phyloP scores from a whole-genome alignment of 192 early-diverging fungal species.

The Chytriomyces sp. region DNA sequence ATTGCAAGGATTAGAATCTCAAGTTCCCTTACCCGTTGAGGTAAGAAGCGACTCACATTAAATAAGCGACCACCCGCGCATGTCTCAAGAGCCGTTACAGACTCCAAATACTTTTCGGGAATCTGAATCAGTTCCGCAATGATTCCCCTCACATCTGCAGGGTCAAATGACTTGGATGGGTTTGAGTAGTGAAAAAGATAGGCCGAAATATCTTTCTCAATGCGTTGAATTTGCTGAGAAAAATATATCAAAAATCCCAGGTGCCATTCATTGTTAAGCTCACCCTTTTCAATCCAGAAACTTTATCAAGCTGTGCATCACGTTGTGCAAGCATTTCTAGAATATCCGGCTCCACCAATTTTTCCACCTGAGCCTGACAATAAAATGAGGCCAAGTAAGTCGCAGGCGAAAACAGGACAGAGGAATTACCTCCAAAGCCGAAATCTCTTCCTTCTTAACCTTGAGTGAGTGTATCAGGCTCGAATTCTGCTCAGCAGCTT shows the following conservation, averaged over 20 bases:
- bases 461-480: slow-evolving; percentile 50
- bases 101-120: slow-evolving; percentile 64
- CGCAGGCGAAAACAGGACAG: too few relatives aligned
- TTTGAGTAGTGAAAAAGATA: slow-evolving; percentile 79
- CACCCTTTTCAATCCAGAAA: slow-evolving; percentile 7
- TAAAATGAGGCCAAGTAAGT: too few relatives aligned
- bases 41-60: slow-evolving; percentile 59
- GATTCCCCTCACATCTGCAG: slow-evolving; percentile 86
- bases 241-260: background rate
- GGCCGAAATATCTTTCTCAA: slow-evolving; percentile 41
- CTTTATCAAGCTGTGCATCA: background rate
- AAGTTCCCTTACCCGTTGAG: slow-evolving; percentile 6
- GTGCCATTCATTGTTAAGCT: too few relatives aligned
- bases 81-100: slow-evolving; percentile 85
- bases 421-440: slow-evolving; percentile 21
- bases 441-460: slow-evolving; percentile 36
- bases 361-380: background rate
- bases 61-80: slow-evolving; percentile 92
- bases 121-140: slow-evolving; percentile 87
- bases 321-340: background rate
- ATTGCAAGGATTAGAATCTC: background rate
- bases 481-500: slow-evolving; percentile 71
- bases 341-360: background rate
- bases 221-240: slow-evolving; percentile 28
- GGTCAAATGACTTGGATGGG: slow-evolving; percentile 86